Base-by-base conservation (phyloP, 306 rosid genomes). In the Cucumis hystrix region DNA sequence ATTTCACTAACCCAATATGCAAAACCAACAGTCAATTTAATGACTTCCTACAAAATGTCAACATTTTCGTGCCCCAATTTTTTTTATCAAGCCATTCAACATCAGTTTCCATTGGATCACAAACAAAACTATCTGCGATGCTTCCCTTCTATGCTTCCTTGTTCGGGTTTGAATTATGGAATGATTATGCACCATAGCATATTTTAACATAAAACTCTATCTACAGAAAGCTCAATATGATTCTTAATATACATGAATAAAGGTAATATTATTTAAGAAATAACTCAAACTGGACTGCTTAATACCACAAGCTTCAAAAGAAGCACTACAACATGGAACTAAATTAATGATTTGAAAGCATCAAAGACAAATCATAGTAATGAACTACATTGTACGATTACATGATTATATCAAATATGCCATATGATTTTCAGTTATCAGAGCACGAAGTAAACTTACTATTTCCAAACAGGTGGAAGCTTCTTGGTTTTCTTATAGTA, bases 391-490 rank as follows among this genome's bases (percentile, higher is more conserved):
- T 40, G 17, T 9, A 20, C 0, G 18, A 20, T 40, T n/a, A 18
- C 13, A 66, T 40, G 4, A 37, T 1, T 7, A 17, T 1, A 39
- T 39, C 10, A 82, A 28, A n/a, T 69, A 30, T 77, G 81, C 82
- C 56, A 80, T 47, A 80, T 39, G 41, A 39, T 6, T 18, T 3
- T 10, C 28, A 66, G 16, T 37, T 10, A 6, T 17, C 1, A 66
- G 15, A n/a, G 10, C 2, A n/a, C 8, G 18, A 43, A 21, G 56
- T 12, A 41, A 69, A 69, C 79, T 77, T 77, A 78, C 80, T 78
- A 78, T 78, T 78, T 78, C 80, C 80, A 78, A 57, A 78, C 80
- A 15, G 80, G 80, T 25, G 80, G 80, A 37, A 78, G 80, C 75
- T 78, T 78, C 75, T 78, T 78, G 40, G 80, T 78, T 45, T 78